Evolutionary conservation across 2,329 filamentous ascomycete species (phyloP).

Genomic region (Diatrype stigma): DNA sequence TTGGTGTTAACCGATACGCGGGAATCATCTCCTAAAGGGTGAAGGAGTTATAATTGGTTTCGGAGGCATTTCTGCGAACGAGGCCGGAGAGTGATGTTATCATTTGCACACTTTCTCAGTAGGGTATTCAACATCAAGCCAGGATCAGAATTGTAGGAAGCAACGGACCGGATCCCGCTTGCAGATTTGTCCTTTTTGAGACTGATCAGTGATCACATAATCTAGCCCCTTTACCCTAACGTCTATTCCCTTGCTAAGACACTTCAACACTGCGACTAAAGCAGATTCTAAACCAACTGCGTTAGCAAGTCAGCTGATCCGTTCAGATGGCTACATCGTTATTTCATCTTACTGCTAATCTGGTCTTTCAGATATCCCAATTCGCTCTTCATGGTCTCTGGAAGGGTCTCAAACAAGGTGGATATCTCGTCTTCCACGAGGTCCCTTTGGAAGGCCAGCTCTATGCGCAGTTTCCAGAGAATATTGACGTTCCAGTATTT

Average conservation of each 20-base stretch:
- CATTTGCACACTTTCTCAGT: neutral
- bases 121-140: too few species aligned
- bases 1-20: neutral
- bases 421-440: conserved; percentile 25
- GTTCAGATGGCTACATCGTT: neutral
- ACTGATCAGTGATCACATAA: conserved; percentile 9
- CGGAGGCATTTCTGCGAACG: neutral
- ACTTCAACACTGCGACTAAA: neutral
- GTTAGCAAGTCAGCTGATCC: neutral
- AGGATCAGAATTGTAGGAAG: too few species aligned
- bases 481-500: conserved; percentile 30
- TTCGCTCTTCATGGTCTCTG: conserved; percentile 3
- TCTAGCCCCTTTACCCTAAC: neutral
- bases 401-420: conserved; percentile 9
- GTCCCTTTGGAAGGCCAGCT: conserved; percentile 24
- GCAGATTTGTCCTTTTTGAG: conserved; percentile 10
- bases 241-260: neutral
- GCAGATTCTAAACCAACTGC: neutral
- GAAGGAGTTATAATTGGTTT: conserved; percentile 2
- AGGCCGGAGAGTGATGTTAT: neutral
- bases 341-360: neutral
- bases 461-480: conserved; percentile 29
- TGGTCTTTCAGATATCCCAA: conserved; percentile 3
- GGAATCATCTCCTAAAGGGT: neutral
- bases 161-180: conserved; percentile 11